Evolutionary conservation across 2,329 filamentous ascomycete species (phyloP).

Genomic region (Zarea fungicola): DNA sequence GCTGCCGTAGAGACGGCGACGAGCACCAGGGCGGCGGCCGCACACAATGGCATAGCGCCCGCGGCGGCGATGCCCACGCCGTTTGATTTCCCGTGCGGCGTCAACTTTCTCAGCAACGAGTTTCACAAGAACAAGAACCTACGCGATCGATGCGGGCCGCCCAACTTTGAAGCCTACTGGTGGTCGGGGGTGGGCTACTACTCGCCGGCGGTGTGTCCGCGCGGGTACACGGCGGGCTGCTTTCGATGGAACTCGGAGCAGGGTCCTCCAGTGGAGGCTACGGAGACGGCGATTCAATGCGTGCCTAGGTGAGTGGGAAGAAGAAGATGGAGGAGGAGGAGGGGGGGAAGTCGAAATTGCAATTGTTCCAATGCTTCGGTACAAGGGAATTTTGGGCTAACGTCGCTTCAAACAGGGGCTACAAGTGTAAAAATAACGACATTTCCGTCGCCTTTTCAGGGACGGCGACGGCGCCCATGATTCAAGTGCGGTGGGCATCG

Average conservation of each 20-base stretch:
- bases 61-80: constrained; percentile 12
- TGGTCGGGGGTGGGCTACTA: constrained; percentile 13
- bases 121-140: constrained; percentile 8
- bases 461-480: constrained; percentile 11
- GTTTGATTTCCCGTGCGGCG: constrained; percentile 12
- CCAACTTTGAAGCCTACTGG: constrained; percentile 9
- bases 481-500: constrained; percentile 13
- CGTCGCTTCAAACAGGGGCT: constrained; percentile 12
- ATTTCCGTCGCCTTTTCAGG: constrained; percentile 9
- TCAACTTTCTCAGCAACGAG: constrained; percentile 4
- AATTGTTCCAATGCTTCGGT: too few species aligned
- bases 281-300: constrained; percentile 13
- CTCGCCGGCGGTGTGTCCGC: constrained; percentile 9
- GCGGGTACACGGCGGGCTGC: constrained; percentile 11
- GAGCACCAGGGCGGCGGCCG: neutral
- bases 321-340: too few species aligned
- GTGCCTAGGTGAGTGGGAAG: constrained; percentile 6
- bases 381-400: too few species aligned
- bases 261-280: constrained; percentile 12
- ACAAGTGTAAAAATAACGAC: constrained; percentile 4
- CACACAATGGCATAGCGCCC: constrained; percentile 5
- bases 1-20: neutral
- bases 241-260: constrained; percentile 10
- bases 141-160: constrained; percentile 10
- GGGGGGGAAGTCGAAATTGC: too few species aligned